phyloP scores from a whole-genome alignment of 1,284 basidiomycete genomes.

The Leucoagaricus sp. region DNA sequence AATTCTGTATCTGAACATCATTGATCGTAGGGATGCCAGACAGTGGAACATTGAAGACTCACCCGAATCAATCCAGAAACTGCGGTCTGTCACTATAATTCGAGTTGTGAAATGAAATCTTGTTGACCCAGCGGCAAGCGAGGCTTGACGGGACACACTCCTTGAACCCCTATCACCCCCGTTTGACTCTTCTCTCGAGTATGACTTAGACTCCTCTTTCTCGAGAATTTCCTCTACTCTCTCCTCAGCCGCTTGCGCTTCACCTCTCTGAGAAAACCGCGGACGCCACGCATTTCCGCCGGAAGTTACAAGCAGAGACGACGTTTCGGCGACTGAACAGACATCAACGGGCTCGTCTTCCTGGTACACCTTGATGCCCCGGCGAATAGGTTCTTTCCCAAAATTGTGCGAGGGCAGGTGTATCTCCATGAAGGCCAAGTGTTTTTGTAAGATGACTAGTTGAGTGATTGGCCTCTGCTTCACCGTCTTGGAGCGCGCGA shows the following conservation, averaged over 20 bases:
- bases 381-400: conserved; percentile 57
- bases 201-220: background rate
- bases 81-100: conserved; percentile 62
- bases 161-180: background rate
- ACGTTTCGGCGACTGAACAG: conserved; percentile 23
- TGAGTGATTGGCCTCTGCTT: conserved; percentile 11
- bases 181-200: background rate
- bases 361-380: conserved; percentile 55
- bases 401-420: conserved; percentile 70
- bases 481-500: background rate
- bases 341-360: conserved; percentile 52
- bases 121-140: conserved; percentile 34
- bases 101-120: conserved; percentile 71
- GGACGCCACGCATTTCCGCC: conserved; percentile 26
- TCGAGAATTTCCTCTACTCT: background rate
- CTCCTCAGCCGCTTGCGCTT: conserved; percentile 1
- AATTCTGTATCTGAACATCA: conserved; percentile 12
- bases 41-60: conserved; percentile 2
- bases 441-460: conserved; percentile 55
- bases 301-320: conserved; percentile 18
- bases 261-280: conserved; percentile 28
- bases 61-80: conserved; percentile 63
- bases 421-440: conserved; percentile 69
- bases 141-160: background rate
- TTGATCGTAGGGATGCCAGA: background rate